Base-by-base conservation (phyloP, 345 rosid species). In the Aurinia saxatilis region DNA sequence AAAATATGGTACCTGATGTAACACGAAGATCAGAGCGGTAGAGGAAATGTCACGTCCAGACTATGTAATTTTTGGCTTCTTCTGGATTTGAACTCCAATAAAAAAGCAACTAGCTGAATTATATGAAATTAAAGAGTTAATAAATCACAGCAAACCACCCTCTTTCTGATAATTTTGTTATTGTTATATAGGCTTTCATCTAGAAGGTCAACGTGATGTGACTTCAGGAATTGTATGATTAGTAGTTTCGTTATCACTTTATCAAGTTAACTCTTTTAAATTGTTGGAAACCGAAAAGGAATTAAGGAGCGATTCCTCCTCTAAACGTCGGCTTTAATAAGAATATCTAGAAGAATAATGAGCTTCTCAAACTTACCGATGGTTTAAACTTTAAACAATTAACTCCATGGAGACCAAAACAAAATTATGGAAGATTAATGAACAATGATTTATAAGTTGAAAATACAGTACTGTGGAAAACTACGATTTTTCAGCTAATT, bases 141-240 rank as follows among this genome's bases (percentile, higher is more conserved):
- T 67, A 38, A 30, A 57, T 14, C 21, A 67, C 47, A 3, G 13
- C 16, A 48, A 39, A 6, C 11, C 25, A 21, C n/a, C 38, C 3
- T 47, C 2, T 31, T 50, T 50, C 3, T 7, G 25, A n/a, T 6
- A 27, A 2, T 15, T 58, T 36, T 67, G 41, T 49, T 58, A 57
- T 3, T 7, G 6, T 27, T 33, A 30, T 2, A 41, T 36, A n/a
- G n/a, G 30, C 25, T 15, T 50, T 51, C 30, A 50, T 68, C 73
- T 60, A 60, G 54, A 68, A 68, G 60, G 66, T 60, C 66, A 51
- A 52, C 52, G 33, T 40, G 59, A 49, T 31, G 59, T 50, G 52
- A 49, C 45, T 14, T 50, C 14, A 46, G 33, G 11, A 10, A 47
- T 17, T 17, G 9, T n/a, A 39, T 27, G n/a, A 18, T 23, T 16